A percentile compares a stretch with the other conserved stretches of the same genome.
phyloP scores from a whole-genome alignment of 371 early-diverging fungal genomes.

The Nematocida sp. region DNA sequence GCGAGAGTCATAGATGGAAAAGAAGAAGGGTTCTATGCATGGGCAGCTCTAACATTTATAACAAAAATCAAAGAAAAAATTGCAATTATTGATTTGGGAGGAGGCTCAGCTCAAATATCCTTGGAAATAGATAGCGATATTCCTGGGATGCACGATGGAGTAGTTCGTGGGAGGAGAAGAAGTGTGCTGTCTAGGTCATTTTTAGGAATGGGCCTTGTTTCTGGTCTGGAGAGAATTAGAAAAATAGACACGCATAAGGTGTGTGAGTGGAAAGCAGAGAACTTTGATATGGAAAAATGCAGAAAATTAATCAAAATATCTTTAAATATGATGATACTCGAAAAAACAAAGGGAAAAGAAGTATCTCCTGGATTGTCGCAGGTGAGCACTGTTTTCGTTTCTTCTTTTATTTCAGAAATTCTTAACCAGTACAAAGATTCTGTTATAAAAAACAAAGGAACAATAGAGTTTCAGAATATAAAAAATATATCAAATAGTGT shows the following conservation, averaged over 20 bases:
- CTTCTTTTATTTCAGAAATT: constrained; percentile 46
- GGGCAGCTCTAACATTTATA: constrained; percentile 49
- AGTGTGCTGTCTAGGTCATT: constrained; percentile 32
- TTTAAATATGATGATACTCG: constrained; percentile 10
- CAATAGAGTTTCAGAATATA: constrained; percentile 28
- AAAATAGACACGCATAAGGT: constrained; percentile 15
- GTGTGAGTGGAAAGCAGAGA: constrained; percentile 11
- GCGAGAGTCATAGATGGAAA: constrained; percentile 55
- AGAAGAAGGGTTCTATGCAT: constrained; percentile 58
- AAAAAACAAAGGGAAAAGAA: constrained; percentile 25
- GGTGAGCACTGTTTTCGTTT: constrained; percentile 40
- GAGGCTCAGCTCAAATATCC: constrained; percentile 61
- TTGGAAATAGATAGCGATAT: constrained; percentile 39
- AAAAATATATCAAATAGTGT: constrained; percentile 13
- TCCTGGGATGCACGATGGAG: constrained; percentile 8
- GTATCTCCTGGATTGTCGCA: constrained; percentile 37
- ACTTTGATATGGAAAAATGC: constrained; percentile 17
- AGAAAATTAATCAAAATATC: constrained; percentile 23
- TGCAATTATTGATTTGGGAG: constrained; percentile 65
- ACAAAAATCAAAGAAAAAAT: constrained; percentile 37
- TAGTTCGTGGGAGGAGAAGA: constrained; percentile 37
- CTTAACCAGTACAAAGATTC: constrained; percentile 12
- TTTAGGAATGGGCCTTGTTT: constrained; percentile 31
- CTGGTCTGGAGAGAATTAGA: background rate
- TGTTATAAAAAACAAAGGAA: background rate